Evolutionary conservation across 176 grass and related monocot genomes (phyloP), one percentile per base, ranked within the genome.

Genomic region (Eleusine coracana): DNA sequence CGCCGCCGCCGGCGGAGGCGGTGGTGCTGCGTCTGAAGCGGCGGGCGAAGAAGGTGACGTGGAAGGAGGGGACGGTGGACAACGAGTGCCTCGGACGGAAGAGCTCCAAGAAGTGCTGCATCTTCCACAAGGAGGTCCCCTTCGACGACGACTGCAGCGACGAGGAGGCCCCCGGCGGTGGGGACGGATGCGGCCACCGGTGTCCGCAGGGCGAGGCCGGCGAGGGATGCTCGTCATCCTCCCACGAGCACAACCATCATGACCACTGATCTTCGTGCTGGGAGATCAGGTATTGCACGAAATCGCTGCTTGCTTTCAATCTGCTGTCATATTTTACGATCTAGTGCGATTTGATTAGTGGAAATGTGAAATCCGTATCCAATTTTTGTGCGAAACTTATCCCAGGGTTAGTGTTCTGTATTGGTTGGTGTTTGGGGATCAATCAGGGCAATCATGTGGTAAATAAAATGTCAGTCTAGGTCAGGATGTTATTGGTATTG

Each of bases 111-210:
- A 98, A 95, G 78, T 98, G 95, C 83, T 98, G 92, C 88, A 93
- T 98, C 82, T 98, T 98, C 87, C 95, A 95, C 79, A 95, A 98
- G 88, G 80, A 98, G 73, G 89, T 89, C 45, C 87, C 95, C 58
- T 98, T 98, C 77, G 95, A 98, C 54, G 95, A 93, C 74, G 95
- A 98, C 77, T 90, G 87, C 75, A 98, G 95, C 84, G 95, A 98
- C 75, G 90, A 98, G 12, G 92, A 98, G 82, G 86, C 31, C 13
- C 77, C 77, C 64, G 29, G 82, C 14, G 45, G 69, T 29, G 9
- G 59, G 1, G 59, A 63, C 23, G 51, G 62, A 29, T 44, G 55
- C 46, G 49, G 86, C 6, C 55, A 79, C 28, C n/a, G 51, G 13
- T 66, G 80, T 25, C 74, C 71, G 34, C 72, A 45, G 16, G 70